A percentile compares a stretch with the other conserved stretches of the same genome.
These are phyloP conservation scores for Aegle marmelos DNA, from an alignment of 345 rosid genomes.

Conservation along the genomic window DNA sequence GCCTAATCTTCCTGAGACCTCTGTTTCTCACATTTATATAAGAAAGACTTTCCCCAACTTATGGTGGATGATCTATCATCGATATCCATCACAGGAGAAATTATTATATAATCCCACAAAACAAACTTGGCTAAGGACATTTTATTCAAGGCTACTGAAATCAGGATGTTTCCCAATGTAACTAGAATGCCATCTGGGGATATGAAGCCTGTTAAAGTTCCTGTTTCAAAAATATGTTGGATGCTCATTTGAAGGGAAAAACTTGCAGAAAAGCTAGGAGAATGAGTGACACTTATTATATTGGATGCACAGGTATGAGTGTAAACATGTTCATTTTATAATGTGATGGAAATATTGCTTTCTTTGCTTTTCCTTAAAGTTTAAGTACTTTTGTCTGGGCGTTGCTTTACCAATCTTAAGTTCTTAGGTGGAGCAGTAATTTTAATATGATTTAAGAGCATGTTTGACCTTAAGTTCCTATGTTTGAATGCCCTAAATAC, in stretches of 20 bases:
- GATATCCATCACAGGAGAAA: constrained; percentile 72
- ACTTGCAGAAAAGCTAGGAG: constrained; percentile 42
- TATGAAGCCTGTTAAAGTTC: constrained; percentile 78
- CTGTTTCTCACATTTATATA: constrained; percentile 22
- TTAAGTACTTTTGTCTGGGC: no score
- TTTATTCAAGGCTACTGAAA: constrained; percentile 67
- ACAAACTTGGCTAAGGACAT: constrained; percentile 96
- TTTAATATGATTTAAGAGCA: neutral
- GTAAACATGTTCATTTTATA: neutral
- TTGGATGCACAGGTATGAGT: constrained; percentile 66
- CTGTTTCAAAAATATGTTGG: constrained; percentile 86
- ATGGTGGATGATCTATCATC: constrained; percentile 52
- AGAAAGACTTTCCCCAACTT: constrained; percentile 51
- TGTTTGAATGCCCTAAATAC: neutral
- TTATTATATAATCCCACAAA: constrained; percentile 79
- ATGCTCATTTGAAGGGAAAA: constrained; percentile 70
- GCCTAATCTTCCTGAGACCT: constrained; percentile 12
- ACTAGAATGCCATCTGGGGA: constrained; percentile 92
- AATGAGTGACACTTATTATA: constrained; percentile 76
- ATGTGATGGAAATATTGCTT: neutral
- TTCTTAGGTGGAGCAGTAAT: neutral
- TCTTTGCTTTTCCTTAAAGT: neutral
- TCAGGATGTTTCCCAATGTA: constrained; percentile 50
- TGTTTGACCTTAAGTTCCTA: neutral
- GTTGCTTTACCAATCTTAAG: no score